A percentile compares a stretch with the other conserved stretches of the same genome.
phyloP scores from a whole-genome alignment of 2,329 filamentous ascomycete genomes.

The Trichoderma lentiforme region DNA sequence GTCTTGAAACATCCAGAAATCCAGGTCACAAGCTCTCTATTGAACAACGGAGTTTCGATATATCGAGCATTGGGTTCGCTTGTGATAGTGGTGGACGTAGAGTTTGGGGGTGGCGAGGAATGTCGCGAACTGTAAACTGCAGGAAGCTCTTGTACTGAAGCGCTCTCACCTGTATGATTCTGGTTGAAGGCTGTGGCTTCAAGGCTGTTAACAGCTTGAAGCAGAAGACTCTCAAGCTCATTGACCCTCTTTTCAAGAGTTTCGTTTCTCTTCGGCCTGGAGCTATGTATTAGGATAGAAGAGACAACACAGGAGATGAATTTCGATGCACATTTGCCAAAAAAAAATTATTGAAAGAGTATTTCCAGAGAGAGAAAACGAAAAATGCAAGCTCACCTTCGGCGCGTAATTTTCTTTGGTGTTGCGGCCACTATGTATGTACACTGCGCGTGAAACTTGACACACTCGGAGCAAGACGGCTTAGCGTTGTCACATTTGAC shows the following conservation, averaged over 20 bases:
- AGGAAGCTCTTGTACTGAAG: neutral
- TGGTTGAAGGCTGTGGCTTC: neutral
- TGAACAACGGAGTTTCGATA: neutral
- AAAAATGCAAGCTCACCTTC: neutral
- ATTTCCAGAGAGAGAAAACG: neutral
- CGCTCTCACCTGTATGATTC: neutral
- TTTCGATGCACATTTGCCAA: neutral
- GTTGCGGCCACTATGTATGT: neutral
- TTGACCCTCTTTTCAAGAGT: neutral
- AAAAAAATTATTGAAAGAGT: neutral
- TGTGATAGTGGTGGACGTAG: neutral
- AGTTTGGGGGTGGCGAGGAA: neutral
- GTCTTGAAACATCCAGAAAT: neutral
- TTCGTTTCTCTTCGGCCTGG: neutral
- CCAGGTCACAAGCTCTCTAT: neutral
- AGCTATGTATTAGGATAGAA: neutral
- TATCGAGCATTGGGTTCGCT: neutral
- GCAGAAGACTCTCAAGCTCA: neutral
- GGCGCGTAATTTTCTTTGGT: neutral
- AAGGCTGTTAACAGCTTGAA: neutral
- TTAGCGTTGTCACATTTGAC: conserved; percentile 2
- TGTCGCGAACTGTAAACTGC: neutral
- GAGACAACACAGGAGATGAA: neutral
- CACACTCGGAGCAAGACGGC: neutral
- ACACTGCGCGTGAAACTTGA: neutral